Evolutionary conservation across 495 filamentous ascomycete genomes (phyloP), one percentile per base, ranked within the genome.

Genomic region (Podospora sp.): DNA sequence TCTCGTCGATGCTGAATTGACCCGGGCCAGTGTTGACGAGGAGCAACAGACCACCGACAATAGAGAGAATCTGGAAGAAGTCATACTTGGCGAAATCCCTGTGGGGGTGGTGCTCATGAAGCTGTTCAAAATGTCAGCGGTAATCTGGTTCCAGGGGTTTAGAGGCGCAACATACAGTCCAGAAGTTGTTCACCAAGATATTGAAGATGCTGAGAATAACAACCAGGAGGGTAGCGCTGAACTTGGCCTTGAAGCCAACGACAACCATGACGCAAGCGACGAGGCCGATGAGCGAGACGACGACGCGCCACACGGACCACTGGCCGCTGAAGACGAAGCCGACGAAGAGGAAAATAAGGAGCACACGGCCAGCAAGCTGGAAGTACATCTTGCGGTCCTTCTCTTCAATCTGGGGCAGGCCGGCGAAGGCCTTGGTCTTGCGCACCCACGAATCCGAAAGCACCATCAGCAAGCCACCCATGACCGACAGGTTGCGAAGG

Each of bases 351-450:
- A 98, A 96, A 79, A 99, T 97, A 69, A 99, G 83, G 53, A 99
- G 85, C n/a, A 99, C 91, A 68, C 95, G 88, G 25, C 95, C 95
- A 62, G 95, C 95, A 61, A 99, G 89, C 85, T 98, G 95, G 80
- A 99, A 94, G 84, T 99, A 99, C 92, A 97, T 97, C 86, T 98
- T 99, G 77, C 92, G 90, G 78, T 99, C 96, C 87, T 97, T 97
- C 85, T 99, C 95, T 72, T 97, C 94, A 24, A 98, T 85, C 80
- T 91, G 87, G 61, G 95, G 95, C 65, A 99, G 83, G 50, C 95
- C 95, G 26, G 95, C 95, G 52, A 97, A 97, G 14, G 94, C 93
- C 81, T 97, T 97, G 78, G 88, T 90, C 87, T 97, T 97, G 78
- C 94, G 90, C 73, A 97, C 92, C 94, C 94, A 98, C 58, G 91